These are phyloP conservation scores for Miscanthus lutarioriparius DNA, from an alignment of 176 grass and related monocot genomes.

Conservation along the genomic window DNA sequence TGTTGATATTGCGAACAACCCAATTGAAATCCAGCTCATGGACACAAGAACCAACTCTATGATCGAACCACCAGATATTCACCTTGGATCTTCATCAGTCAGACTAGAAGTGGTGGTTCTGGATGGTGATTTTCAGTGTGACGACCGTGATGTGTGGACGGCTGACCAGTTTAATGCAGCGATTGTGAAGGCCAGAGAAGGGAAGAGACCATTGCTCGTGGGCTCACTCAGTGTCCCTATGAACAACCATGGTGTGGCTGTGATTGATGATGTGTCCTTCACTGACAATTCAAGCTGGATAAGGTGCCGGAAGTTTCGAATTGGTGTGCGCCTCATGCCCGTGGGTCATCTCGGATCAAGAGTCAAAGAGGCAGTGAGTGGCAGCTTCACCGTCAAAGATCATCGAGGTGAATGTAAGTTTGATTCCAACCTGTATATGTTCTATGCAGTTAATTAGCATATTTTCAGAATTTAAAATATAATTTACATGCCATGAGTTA, in stretches of 20 bases:
- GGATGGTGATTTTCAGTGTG: slow-evolving; percentile 56
- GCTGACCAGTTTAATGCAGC: slow-evolving; percentile 43
- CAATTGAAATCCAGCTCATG: slow-evolving; percentile 40
- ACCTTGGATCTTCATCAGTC: slow-evolving; percentile 11
- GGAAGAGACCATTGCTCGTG: slow-evolving; percentile 54
- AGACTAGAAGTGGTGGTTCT: slow-evolving; percentile 67
- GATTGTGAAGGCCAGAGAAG: slow-evolving; percentile 47
- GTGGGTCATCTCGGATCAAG: neutral
- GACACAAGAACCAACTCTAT: slow-evolving; percentile 22
- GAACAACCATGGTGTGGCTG: slow-evolving; percentile 35
- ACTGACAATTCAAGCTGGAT: slow-evolving; percentile 91
- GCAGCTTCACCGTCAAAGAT: slow-evolving; percentile 71
- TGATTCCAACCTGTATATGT: neutral
- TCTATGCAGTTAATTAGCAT: neutral
- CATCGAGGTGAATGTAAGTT: slow-evolving; percentile 74
- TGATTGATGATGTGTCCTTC: slow-evolving; percentile 46
- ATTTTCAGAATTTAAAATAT: neutral
- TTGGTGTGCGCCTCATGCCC: slow-evolving; percentile 45
- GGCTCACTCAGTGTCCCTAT: slow-evolving; percentile 37
- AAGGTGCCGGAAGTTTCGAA: slow-evolving; percentile 50
- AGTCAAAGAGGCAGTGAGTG: slow-evolving; percentile 65
- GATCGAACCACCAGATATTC: neutral
- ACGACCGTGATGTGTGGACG: slow-evolving; percentile 43
- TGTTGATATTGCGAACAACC: neutral
- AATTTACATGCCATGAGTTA: neutral